phyloP scores from a whole-genome alignment of 2,329 filamentous ascomycete genomes.

The Pseudopyricularia cyperi region DNA sequence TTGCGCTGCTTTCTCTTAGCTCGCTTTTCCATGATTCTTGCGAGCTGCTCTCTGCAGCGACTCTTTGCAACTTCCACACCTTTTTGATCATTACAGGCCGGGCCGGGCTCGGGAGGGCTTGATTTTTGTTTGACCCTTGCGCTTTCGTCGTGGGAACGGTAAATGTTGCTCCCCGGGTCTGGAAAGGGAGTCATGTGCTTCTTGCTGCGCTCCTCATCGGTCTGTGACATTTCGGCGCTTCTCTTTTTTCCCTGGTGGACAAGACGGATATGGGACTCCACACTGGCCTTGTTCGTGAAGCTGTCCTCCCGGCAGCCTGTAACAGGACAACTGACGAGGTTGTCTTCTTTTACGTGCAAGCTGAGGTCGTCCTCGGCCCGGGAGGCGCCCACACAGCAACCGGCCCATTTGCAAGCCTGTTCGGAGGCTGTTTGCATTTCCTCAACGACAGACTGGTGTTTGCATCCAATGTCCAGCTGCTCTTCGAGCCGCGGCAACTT shows the following conservation, averaged over 20 bases:
- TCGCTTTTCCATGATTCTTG: conserved; percentile 20
- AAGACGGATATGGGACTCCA: conserved; percentile 23
- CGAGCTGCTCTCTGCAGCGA: conserved; percentile 21
- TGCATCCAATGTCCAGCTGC: not conserved
- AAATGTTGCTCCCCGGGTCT: not conserved
- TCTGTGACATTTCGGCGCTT: not conserved
- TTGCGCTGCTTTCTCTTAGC: not conserved
- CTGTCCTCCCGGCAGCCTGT: conserved; percentile 22
- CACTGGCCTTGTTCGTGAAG: conserved; percentile 19
- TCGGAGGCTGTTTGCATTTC: conserved; percentile 14
- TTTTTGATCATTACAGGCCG: not conserved
- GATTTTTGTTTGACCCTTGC: not conserved
- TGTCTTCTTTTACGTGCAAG: conserved; percentile 29
- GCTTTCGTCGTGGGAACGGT: not conserved
- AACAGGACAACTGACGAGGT: conserved; percentile 27
- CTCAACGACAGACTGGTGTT: not conserved
- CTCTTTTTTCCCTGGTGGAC: conserved; percentile 16
- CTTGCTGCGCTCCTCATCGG: not conserved
- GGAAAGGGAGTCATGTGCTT: not conserved
- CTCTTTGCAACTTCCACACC: conserved; percentile 14
- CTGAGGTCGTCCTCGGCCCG: conserved; percentile 22
- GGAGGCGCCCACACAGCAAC: conserved; percentile 22
- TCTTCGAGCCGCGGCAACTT: not conserved
- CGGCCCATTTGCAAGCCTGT: conserved; percentile 25
- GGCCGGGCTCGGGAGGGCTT: not conserved